Evolutionary conservation across 2,329 filamentous ascomycete genomes (phyloP).

Genomic region (Aureobasidium sp.): DNA sequence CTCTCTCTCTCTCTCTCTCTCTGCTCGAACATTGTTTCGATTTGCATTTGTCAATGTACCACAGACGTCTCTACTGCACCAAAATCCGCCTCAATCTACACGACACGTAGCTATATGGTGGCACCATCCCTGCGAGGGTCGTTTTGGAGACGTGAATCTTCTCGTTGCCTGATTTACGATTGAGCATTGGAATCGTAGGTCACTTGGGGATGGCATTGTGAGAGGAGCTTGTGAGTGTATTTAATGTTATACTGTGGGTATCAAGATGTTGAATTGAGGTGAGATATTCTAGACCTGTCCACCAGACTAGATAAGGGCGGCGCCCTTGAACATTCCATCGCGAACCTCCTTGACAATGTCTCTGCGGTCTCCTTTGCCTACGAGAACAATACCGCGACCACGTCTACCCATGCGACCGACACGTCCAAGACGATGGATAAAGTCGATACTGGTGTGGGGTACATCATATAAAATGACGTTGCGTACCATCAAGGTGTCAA

Average conservation of each 20-base stretch:
- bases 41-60: no score
- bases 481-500: constrained; percentile 84
- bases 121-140: no score
- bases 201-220: no score
- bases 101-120: no score
- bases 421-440: constrained; percentile 88
- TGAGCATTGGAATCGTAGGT: no score
- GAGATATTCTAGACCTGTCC: not conserved
- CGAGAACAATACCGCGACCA: constrained; percentile 80
- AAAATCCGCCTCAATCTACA: no score
- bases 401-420: constrained; percentile 88
- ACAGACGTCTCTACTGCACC: no score
- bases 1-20: no score
- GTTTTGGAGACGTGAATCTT: no score
- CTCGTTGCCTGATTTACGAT: no score
- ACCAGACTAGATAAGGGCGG: constrained; percentile 37
- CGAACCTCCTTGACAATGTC: constrained; percentile 89
- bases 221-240: no score
- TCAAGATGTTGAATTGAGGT: not conserved
- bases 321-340: constrained; percentile 54
- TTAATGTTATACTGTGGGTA: not conserved
- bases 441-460: constrained; percentile 96
- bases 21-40: no score
- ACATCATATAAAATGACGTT: constrained; percentile 95
- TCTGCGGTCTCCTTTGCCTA: constrained; percentile 79